A percentile compares a stretch with the other conserved stretches of the same genome.
These are phyloP conservation scores for Exserohilum rostratum DNA, from an alignment of 2,329 filamentous ascomycete genomes.

Conservation along the genomic window DNA sequence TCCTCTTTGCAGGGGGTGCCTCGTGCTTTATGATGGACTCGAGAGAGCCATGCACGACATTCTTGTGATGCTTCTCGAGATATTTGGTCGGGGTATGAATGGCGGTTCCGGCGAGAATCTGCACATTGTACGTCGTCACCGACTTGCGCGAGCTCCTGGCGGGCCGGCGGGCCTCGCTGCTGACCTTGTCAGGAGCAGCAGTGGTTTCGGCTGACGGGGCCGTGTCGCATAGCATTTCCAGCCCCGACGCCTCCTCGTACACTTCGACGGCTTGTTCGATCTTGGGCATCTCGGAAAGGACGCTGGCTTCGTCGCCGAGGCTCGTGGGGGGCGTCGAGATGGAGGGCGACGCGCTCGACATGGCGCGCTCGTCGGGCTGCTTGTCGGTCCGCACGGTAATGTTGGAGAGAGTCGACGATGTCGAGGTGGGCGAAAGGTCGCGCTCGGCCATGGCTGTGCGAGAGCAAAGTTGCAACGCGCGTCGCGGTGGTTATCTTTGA, in stretches of 20 bases:
- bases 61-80: conserved; percentile 47
- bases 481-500: conserved; percentile 29
- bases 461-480: conserved; percentile 20
- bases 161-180: conserved; percentile 37
- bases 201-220: conserved; percentile 24
- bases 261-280: conserved; percentile 34
- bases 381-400: conserved; percentile 46
- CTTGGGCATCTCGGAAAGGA: conserved; percentile 51
- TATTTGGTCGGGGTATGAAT: conserved; percentile 61
- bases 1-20: conserved; percentile 30
- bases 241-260: conserved; percentile 27
- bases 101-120: conserved; percentile 66
- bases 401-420: conserved; percentile 51
- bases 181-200: conserved; percentile 21
- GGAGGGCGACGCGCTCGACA: conserved; percentile 60
- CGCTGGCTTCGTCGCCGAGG: conserved; percentile 66
- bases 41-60: conserved; percentile 41
- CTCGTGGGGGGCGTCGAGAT: conserved; percentile 72
- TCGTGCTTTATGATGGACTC: conserved; percentile 23
- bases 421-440: conserved; percentile 46
- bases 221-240: conserved; percentile 21
- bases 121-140: conserved; percentile 70
- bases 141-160: conserved; percentile 62
- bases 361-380: conserved; percentile 42
- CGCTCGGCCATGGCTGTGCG: conserved; percentile 41